phyloP scores from a whole-genome alignment of 2,329 filamentous ascomycete genomes.

The Aspergillus japonicus region DNA sequence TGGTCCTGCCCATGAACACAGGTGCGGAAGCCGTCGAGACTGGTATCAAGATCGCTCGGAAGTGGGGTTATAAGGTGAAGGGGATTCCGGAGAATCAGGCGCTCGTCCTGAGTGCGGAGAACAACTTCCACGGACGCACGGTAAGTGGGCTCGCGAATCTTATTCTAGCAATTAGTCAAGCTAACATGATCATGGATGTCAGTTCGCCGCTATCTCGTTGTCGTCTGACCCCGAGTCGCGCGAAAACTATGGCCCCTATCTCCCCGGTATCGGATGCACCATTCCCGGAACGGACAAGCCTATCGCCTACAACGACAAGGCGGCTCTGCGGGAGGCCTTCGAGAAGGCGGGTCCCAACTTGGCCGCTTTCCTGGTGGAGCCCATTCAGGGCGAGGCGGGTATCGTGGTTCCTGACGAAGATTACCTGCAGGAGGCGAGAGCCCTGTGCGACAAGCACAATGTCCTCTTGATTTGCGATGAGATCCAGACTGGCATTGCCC shows the following conservation, averaged over 20 bases:
- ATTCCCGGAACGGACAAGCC: constrained; percentile 72
- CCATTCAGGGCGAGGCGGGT: constrained; percentile 95
- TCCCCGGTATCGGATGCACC: constrained; percentile 78
- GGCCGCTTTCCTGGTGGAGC: constrained; percentile 91
- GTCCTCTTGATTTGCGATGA: constrained; percentile 96
- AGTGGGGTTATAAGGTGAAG: constrained; percentile 98
- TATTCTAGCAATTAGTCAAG: not conserved
- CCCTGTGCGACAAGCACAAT: constrained; percentile 91
- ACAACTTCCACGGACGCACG: constrained; percentile 96
- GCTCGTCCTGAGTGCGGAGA: constrained; percentile 75
- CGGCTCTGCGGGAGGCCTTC: constrained; percentile 74
- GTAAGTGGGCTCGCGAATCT: constrained; percentile 52
- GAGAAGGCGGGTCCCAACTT: constrained; percentile 79
- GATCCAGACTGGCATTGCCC: constrained; percentile 96
- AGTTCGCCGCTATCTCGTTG: constrained; percentile 94
- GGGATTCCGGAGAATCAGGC: constrained; percentile 81
- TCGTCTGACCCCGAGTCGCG: constrained; percentile 93
- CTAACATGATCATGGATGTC: not conserved
- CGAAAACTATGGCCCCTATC: constrained; percentile 94
- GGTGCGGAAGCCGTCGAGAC: constrained; percentile 96
- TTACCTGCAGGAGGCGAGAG: constrained; percentile 77
- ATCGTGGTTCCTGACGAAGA: constrained; percentile 91
- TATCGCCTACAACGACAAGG: constrained; percentile 83
- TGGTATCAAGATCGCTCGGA: constrained; percentile 90
- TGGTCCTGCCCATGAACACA: constrained; percentile 98